Evolutionary conservation across 2,329 filamentous ascomycete species (phyloP), one percentile per base, ranked within the genome.

Genomic region (Monilinia fructicola): DNA sequence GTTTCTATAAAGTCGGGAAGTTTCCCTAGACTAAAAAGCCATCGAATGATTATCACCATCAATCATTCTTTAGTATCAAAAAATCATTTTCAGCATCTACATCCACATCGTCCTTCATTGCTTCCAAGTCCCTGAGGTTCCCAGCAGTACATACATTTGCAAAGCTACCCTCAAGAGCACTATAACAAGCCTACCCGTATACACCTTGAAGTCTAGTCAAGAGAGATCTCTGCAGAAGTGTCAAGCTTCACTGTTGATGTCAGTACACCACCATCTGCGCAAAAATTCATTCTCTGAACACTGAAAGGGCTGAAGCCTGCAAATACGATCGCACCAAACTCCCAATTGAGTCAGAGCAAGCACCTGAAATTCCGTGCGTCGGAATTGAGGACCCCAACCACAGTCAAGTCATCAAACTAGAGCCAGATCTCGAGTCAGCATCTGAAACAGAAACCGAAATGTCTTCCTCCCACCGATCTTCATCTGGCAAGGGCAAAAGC

Each of bases 401-500:
- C 23, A 70, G 70, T 61, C 71, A 60, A 66, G 60, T 56, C 31
- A 23, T 69, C 54, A 63, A 69, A 62, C 70, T 66, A 65, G 12
- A 61, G 40, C 10, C 38, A 50, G 53, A 44, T 12, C 5, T 53
- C n/a, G 67, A 72, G 50, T 71, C 68, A 44, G 68, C 66, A 40
- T 71, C 73, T 28, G 71, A 75, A 67, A 74, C 68, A 38, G 70
- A 74, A 70, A 72, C 67, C 44, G 68, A 73, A 54, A 74, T 74
- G 73, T 73, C 73, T 67, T 74, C 74, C 11, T 73, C 74, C 28
- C 71, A 74, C 53, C 71, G 71, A 23, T 74, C 73, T 35, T 73
- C 69, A 21, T 69, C 70, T 38, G 71, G 69, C 40, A 69, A 71
- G 11, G 73, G 71, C 11, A 68, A 67, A 31, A 73, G 73, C 44